Evolutionary conservation across 768 basidiomycete species (phyloP).

Genomic region (Suillus decipiens): DNA sequence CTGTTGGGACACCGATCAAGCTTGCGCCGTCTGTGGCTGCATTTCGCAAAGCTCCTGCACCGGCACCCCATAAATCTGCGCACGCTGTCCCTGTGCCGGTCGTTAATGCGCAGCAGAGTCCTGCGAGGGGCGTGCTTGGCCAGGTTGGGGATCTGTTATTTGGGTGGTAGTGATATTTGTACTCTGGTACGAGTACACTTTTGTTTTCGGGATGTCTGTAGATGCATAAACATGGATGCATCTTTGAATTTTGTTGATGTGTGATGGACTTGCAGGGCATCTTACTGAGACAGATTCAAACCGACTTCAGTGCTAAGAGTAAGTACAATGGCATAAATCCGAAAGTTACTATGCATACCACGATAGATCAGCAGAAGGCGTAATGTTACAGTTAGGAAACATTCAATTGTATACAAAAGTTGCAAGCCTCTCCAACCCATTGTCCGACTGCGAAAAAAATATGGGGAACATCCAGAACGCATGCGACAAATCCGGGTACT

Average conservation of each 20-base stretch:
- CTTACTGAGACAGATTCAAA: background rate
- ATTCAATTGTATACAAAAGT: background rate
- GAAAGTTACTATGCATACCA: too few relatives aligned
- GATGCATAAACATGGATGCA: background rate
- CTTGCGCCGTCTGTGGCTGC: slow-evolving; percentile 74
- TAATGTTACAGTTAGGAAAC: background rate
- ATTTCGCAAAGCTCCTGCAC: slow-evolving; percentile 54
- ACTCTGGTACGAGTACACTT: too few relatives aligned
- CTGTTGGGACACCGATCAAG: slow-evolving; percentile 70
- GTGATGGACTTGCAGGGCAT: background rate
- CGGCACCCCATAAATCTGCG: slow-evolving; percentile 26
- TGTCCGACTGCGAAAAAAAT: slow-evolving; percentile 11
- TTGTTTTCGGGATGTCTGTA: background rate
- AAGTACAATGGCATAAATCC: background rate
- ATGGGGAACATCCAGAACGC: slow-evolving; percentile 22
- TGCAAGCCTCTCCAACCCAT: slow-evolving; percentile 2
- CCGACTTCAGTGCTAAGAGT: background rate
- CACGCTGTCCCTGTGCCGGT: slow-evolving; percentile 14
- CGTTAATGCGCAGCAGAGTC: slow-evolving; percentile 30
- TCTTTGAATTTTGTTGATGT: background rate
- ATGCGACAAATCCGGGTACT: slow-evolving; percentile 28
- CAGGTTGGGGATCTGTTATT: slow-evolving; percentile 82
- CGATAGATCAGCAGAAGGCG: background rate
- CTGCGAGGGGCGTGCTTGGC: slow-evolving; percentile 63
- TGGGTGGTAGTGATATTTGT: slow-evolving; percentile 60